These are phyloP conservation scores for Lentithecium fluviatile DNA, from an alignment of 495 filamentous ascomycete genomes.

Conservation along the genomic window DNA sequence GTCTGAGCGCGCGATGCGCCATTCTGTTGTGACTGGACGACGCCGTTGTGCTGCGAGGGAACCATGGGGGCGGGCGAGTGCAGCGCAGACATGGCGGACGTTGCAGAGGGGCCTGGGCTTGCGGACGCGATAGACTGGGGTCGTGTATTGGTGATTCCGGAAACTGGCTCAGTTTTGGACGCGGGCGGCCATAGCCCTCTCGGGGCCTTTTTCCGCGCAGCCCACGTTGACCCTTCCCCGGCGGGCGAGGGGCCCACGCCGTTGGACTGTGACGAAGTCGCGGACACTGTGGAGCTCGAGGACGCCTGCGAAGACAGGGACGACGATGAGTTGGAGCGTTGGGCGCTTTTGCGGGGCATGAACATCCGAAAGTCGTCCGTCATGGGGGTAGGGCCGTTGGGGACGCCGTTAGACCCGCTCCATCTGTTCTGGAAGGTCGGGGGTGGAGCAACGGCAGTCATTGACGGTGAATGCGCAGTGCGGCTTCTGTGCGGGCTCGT, in stretches of 20 bases:
- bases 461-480: constrained; percentile 49
- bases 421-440: constrained; percentile 81
- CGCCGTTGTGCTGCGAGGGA: constrained; percentile 67
- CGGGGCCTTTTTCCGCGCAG: constrained; percentile 62
- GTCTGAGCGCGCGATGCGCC: constrained; percentile 57
- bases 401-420: constrained; percentile 67
- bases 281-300: constrained; percentile 45
- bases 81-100: constrained; percentile 67
- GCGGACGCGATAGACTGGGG: constrained; percentile 64
- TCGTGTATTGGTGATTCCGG: constrained; percentile 60
- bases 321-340: constrained; percentile 84
- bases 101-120: constrained; percentile 62
- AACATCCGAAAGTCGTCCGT: constrained; percentile 90
- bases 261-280: constrained; percentile 51
- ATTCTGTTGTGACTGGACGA: constrained; percentile 60
- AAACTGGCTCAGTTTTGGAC: constrained; percentile 65
- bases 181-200: constrained; percentile 76
- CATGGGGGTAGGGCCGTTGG: constrained; percentile 74
- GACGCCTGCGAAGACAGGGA: constrained; percentile 53
- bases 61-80: constrained; percentile 73
- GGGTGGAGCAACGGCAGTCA: constrained; percentile 97
- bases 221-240: constrained; percentile 44
- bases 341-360: constrained; percentile 78
- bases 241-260: constrained; percentile 45
- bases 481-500: constrained; percentile 30